These are phyloP conservation scores for Yamadazyma trypodendri DNA, from an alignment of 1,139 yeast species.

Conservation along the genomic window DNA sequence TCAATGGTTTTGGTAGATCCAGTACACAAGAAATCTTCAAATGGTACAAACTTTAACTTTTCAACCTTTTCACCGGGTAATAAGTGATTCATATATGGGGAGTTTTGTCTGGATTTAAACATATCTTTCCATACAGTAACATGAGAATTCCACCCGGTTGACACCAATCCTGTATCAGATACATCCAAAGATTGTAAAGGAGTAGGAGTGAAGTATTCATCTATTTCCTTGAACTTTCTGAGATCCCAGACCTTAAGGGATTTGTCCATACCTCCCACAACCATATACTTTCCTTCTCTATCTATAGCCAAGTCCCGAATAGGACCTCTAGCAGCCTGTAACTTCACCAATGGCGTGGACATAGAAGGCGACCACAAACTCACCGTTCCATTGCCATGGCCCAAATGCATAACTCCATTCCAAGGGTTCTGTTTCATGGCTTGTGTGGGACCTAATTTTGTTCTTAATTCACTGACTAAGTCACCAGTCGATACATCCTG, in stretches of 20 bases:
- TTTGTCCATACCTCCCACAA: slow-evolving; percentile 85
- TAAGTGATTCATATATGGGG: slow-evolving; percentile 91
- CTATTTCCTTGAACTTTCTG: slow-evolving; percentile 74
- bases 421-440: slow-evolving; percentile 90
- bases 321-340: slow-evolving; percentile 83
- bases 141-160: slow-evolving; percentile 94
- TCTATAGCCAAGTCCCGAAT: slow-evolving; percentile 83
- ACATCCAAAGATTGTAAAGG: slow-evolving; percentile 80
- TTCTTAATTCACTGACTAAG: slow-evolving; percentile 76
- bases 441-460: slow-evolving; percentile 87
- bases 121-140: slow-evolving; percentile 86
- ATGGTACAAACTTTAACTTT: slow-evolving; percentile 78
- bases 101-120: slow-evolving; percentile 54
- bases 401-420: slow-evolving; percentile 93
- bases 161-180: slow-evolving; percentile 83
- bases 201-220: slow-evolving; percentile 75
- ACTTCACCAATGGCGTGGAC: slow-evolving; percentile 80
- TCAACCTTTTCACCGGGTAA: slow-evolving; percentile 75
- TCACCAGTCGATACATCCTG: slow-evolving; percentile 96
- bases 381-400: slow-evolving; percentile 92
- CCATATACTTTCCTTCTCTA: slow-evolving; percentile 94
- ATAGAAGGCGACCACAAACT: slow-evolving; percentile 92
- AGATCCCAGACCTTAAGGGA: slow-evolving; percentile 91
- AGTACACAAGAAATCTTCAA: slow-evolving; percentile 89
- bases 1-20: slow-evolving; percentile 81